phyloP scores from a whole-genome alignment of 371 early-diverging fungal species.

The Cokeromyces recurvatus region DNA sequence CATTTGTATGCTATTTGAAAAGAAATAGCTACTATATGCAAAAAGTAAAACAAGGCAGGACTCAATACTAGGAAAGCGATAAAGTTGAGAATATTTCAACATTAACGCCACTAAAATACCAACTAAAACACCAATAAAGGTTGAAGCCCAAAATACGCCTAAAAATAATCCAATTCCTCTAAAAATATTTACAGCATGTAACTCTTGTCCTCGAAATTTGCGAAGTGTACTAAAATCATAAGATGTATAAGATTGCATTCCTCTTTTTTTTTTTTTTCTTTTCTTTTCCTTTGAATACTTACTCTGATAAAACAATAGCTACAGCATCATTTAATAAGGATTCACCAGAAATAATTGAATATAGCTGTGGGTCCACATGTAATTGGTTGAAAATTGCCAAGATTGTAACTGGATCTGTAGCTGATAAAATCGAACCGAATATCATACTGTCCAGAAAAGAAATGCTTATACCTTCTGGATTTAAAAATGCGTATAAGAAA shows the following conservation, averaged over 20 bases:
- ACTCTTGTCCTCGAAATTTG: conserved; percentile 72
- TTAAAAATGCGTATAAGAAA: conserved; percentile 65
- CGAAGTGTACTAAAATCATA: conserved; percentile 79
- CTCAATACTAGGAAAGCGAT: conserved; percentile 76
- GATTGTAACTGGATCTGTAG: conserved; percentile 96
- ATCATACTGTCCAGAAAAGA: conserved; percentile 87
- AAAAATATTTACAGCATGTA: conserved; percentile 67
- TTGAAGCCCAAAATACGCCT: conserved; percentile 77
- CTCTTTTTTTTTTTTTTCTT: not conserved
- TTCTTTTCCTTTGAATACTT: conserved; percentile 26
- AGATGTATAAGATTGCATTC: too few relatives aligned
- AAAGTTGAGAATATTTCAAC: conserved; percentile 74
- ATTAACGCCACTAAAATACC: conserved; percentile 77
- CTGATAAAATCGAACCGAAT: conserved; percentile 89
- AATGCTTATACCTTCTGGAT: conserved; percentile 61
- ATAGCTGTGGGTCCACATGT: conserved; percentile 88
- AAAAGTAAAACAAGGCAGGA: conserved; percentile 78
- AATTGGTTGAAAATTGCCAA: conserved; percentile 90
- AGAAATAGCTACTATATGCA: conserved; percentile 88
- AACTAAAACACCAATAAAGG: conserved; percentile 75
- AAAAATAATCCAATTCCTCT: conserved; percentile 73
- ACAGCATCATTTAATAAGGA: conserved; percentile 93
- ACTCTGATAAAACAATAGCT: conserved; percentile 90
- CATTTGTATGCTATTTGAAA: conserved; percentile 82
- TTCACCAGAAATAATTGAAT: conserved; percentile 94